These are phyloP conservation scores for Xylariaceae sp. DNA, from an alignment of 2,329 filamentous ascomycete species.

Conservation along the genomic window DNA sequence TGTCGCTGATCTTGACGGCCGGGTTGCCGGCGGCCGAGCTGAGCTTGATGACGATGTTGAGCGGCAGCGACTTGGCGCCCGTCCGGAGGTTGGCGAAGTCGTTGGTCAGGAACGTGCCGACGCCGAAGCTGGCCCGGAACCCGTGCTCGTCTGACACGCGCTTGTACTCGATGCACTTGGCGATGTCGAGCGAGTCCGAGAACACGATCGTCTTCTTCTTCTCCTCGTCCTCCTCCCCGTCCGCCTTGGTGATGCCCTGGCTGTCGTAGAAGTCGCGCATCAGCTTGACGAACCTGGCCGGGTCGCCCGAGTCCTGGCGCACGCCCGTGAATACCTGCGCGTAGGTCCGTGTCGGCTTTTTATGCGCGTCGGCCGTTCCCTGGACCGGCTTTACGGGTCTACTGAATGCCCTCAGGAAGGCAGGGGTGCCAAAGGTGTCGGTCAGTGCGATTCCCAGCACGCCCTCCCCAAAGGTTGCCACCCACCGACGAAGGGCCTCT, in stretches of 20 bases:
- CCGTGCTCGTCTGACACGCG: constrained; percentile 70
- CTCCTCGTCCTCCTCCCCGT: too few species aligned
- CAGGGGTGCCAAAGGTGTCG: constrained; percentile 90
- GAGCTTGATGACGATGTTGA: constrained; percentile 98
- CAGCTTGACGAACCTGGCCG: constrained; percentile 68
- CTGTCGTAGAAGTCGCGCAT: constrained; percentile 77
- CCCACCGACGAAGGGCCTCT: constrained; percentile 79
- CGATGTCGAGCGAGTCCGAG: constrained; percentile 89
- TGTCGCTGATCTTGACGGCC: constrained; percentile 90
- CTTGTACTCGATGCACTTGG: constrained; percentile 88
- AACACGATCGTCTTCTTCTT: constrained; percentile 89
- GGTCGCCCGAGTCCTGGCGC: constrained; percentile 86
- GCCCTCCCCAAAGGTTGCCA: constrained; percentile 80
- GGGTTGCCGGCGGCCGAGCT: constrained; percentile 74
- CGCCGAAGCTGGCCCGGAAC: constrained; percentile 83
- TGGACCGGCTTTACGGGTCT: constrained; percentile 50
- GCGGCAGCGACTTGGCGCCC: constrained; percentile 75
- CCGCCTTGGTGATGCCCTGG: constrained; percentile 68
- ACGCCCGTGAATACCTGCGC: constrained; percentile 79
- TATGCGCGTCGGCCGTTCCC: constrained; percentile 32
- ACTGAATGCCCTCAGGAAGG: constrained; percentile 81
- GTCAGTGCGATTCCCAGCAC: constrained; percentile 86
- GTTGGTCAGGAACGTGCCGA: constrained; percentile 94
- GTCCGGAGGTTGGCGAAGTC: constrained; percentile 73
- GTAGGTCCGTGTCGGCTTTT: constrained; percentile 55